Conservation (phyloP, 148 eudicot species). For the Gaultheria prostrata region DNA sequence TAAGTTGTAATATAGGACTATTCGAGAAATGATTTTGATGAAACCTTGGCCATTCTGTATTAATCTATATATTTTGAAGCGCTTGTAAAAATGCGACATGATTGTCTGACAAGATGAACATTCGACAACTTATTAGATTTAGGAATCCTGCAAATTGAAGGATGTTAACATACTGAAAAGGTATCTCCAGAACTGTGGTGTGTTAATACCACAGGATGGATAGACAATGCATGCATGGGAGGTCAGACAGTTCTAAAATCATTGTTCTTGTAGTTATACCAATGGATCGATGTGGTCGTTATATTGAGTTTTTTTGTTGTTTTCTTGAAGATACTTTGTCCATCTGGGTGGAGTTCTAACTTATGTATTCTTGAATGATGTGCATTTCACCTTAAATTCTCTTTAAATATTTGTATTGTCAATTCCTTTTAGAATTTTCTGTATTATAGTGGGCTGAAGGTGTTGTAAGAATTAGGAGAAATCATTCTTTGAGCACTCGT, state of each 20-base stretch:
- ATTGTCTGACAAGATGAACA: background rate
- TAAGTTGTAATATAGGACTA: too few relatives aligned
- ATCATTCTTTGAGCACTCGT: background rate
- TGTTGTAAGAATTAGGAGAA: background rate
- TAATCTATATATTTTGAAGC: background rate
- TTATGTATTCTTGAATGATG: too few relatives aligned
- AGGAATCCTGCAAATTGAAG: background rate
- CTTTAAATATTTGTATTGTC: background rate
- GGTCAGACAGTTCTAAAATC: too few relatives aligned
- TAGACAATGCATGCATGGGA: background rate
- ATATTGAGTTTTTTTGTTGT: background rate
- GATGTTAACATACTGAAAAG: background rate
- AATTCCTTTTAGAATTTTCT: background rate
- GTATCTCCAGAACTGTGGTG: too few relatives aligned
- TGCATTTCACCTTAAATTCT: background rate
- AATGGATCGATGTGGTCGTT: background rate
- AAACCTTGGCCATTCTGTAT: background rate
- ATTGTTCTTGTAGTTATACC: too few relatives aligned
- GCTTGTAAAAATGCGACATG: too few relatives aligned
- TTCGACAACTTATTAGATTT: background rate
- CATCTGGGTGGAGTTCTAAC: background rate
- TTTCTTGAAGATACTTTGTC: background rate
- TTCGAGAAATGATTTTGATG: background rate
- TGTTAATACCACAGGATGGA: background rate
- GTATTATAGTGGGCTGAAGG: background rate